Base-by-base conservation (phyloP, 306 rosid genomes). In the Casuarina equisetifolia region DNA sequence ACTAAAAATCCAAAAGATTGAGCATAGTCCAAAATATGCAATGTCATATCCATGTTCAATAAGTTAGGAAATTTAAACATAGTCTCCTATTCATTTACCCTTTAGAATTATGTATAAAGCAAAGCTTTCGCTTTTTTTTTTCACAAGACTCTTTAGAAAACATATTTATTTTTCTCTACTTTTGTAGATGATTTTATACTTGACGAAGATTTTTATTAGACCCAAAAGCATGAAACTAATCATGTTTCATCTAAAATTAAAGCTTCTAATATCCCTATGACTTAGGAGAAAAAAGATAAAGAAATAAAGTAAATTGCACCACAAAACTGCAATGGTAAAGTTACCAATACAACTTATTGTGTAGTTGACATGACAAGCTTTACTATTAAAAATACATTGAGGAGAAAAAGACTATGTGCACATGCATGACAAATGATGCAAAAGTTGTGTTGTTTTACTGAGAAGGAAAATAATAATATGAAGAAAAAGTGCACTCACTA, bases 401-500 rank as follows among this genome's bases (percentile, higher is more conserved):
- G 11, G 38, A 20, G 38, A 4, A 20, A 8, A 58, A 9, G 2
- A 25, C 32, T 25, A 1, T 6, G 57, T 12, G n/a, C 7, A 6
- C 4, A 0, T 13, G 19, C 10, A 51, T 16, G 57, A 19, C 16
- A n/a, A 1, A 4, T 0, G 15, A 16, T 15, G 19, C 5, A 51
- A 51, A 5, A 3, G 55, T 13, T n/a, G 3, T 51, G 13, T 15
- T 16, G 16, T 11, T 50, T 13, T 13, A 3, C 2, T 3, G 3
- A 2, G 35, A 57, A 57, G 63, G 38, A 57, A 57, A 57, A 57
- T 20, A 20, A 17, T 4, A 52, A 75, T 5, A 25, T 32, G 80
- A 52, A 79, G 50, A 68, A 25, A n/a, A 81, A 81, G 75, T 81
- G 85, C 76, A 78, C n/a, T 19, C 32, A 83, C 6, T 83, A 83